phyloP scores from a whole-genome alignment of 2,329 filamentous ascomycete genomes.

The Claviceps maximensis region DNA sequence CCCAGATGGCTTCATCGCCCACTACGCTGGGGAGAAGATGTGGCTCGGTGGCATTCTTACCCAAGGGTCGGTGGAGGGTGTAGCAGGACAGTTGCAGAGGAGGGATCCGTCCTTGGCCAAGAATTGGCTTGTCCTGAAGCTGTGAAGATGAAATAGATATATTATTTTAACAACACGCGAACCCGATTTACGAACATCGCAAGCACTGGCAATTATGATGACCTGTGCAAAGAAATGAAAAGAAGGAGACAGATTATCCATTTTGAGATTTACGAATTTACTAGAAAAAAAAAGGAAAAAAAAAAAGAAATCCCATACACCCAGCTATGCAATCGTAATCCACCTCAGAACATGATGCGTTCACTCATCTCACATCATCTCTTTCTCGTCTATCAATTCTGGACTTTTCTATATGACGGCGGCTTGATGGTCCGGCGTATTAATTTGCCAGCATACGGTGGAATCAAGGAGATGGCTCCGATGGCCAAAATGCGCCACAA shows the following conservation, averaged over 20 bases:
- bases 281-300: neutral
- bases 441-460: slow-evolving; percentile 77
- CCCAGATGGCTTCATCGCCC: slow-evolving; percentile 75
- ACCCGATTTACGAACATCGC: no score
- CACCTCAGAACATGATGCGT: neutral
- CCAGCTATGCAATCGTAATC: neutral
- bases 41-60: slow-evolving; percentile 60
- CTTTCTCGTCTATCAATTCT: slow-evolving; percentile 38
- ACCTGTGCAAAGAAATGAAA: no score
- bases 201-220: no score
- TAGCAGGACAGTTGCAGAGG: slow-evolving; percentile 47
- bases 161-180: no score
- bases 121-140: slow-evolving; percentile 41
- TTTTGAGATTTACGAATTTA: neutral
- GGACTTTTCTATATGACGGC: slow-evolving; percentile 89
- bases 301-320: neutral
- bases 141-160: slow-evolving; percentile 18
- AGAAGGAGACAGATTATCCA: neutral
- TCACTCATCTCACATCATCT: slow-evolving; percentile 1
- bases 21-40: slow-evolving; percentile 66
- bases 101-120: slow-evolving; percentile 21
- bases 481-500: slow-evolving; percentile 80
- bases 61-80: slow-evolving; percentile 61
- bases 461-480: slow-evolving; percentile 65
- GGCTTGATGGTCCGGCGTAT: slow-evolving; percentile 77